phyloP scores from a whole-genome alignment of 331 rosid genomes.

The Pyrus hybrid region DNA sequence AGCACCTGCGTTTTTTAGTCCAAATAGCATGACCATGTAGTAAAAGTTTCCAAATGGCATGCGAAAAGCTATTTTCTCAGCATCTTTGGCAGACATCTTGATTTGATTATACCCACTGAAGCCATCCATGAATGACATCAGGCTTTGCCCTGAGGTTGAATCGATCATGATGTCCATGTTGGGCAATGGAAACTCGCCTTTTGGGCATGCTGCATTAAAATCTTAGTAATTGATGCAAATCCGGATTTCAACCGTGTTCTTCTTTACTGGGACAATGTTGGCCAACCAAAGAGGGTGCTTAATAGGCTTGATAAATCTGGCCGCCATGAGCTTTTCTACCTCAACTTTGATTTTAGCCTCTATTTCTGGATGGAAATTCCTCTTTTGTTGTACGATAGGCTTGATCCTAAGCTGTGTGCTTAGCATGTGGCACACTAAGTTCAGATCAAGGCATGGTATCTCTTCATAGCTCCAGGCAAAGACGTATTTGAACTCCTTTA shows the following conservation, averaged over 20 bases:
- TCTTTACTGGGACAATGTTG: background rate
- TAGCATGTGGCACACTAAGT: too few species aligned
- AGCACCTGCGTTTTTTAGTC: too few species aligned
- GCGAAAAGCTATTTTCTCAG: accelerated
- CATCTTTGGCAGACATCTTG: background rate
- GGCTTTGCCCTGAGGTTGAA: background rate
- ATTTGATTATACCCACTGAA: background rate
- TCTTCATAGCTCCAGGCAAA: too few species aligned
- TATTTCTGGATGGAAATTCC: too few species aligned
- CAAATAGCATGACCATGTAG: too few species aligned
- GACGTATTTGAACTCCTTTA: too few species aligned
- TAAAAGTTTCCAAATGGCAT: too few species aligned
- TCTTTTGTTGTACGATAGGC: too few species aligned
- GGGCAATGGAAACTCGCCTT: background rate
- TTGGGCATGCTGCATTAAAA: background rate
- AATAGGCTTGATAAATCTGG: background rate
- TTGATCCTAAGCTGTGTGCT: too few species aligned
- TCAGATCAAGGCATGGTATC: accelerated
- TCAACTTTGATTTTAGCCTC: too few species aligned
- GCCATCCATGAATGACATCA: background rate
- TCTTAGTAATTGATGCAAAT: too few species aligned
- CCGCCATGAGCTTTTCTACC: background rate
- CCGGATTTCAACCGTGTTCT: accelerated
- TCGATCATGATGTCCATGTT: background rate
- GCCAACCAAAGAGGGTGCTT: background rate